phyloP scores from a whole-genome alignment of 2,329 filamentous ascomycete genomes.

The Colletotrichum spaethianum region DNA sequence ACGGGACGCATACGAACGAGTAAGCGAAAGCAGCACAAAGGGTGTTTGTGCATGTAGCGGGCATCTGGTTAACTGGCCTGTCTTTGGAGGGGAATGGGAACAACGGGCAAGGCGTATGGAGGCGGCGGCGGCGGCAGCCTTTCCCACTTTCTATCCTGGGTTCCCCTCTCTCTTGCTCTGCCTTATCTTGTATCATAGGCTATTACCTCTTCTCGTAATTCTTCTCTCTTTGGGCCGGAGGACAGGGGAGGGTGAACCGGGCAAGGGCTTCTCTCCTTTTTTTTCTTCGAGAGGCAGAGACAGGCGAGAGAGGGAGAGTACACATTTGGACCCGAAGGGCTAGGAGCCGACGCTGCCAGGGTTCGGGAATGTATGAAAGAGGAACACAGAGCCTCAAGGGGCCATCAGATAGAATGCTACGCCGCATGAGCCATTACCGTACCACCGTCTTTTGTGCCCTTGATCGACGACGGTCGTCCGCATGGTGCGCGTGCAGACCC shows the following conservation, averaged over 20 bases:
- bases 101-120: background rate
- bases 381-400: background rate
- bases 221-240: conserved; percentile 4
- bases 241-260: background rate
- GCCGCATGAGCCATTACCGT: conserved; percentile 5
- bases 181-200: conserved; percentile 29
- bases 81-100: background rate
- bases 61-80: conserved; percentile 10
- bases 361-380: background rate
- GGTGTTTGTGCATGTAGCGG: background rate
- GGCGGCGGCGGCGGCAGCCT: background rate
- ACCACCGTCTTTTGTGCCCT: background rate
- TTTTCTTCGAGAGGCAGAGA: background rate
- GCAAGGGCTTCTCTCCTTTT: background rate
- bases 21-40: background rate
- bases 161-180: background rate
- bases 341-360: background rate
- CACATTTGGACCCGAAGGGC: background rate
- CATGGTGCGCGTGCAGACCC: background rate
- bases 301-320: background rate
- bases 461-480: background rate
- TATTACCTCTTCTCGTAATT: conserved; percentile 16
- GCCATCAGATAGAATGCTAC: conserved; percentile 31
- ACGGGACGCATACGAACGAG: background rate
- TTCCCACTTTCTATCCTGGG: background rate